Percentiles rank a stretch among this genome's conserved stretches.
phyloP scores from a whole-genome alignment of 257 asterid species.

The Ophiorrhiza pumila region DNA sequence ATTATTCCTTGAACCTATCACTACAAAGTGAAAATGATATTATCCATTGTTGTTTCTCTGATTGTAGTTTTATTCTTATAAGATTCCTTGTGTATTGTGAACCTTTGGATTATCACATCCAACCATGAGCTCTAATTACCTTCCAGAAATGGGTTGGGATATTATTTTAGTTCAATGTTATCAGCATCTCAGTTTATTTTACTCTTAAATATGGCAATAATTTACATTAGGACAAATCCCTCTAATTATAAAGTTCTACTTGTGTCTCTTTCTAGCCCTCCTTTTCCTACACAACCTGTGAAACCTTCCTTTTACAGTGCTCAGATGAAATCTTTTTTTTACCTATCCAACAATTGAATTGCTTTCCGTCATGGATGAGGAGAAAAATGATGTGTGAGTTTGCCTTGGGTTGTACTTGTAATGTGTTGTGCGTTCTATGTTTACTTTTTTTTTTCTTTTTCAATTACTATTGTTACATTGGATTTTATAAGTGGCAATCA shows the following conservation, averaged over 20 bases:
- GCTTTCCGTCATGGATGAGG: no score
- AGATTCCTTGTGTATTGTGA: background rate
- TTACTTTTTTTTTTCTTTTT: background rate
- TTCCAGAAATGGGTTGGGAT: background rate
- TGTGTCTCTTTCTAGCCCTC: background rate
- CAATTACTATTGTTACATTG: background rate
- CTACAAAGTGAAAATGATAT: background rate
- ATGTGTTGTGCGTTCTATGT: background rate
- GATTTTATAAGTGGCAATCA: conserved; percentile 1
- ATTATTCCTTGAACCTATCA: background rate
- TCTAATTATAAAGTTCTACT: background rate
- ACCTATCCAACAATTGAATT: background rate
- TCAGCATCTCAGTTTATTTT: background rate
- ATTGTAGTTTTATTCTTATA: background rate
- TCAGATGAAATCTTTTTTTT: background rate
- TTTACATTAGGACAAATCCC: background rate
- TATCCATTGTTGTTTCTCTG: background rate
- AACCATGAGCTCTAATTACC: background rate
- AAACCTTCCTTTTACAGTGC: background rate
- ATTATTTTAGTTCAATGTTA: background rate
- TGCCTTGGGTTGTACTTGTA: background rate
- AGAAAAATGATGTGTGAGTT: background rate
- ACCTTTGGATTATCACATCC: background rate
- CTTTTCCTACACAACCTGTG: background rate
- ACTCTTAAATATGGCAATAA: background rate